These are phyloP conservation scores for Botrytis galanthina DNA, from an alignment of 2,329 filamentous ascomycete species.

Conservation along the genomic window DNA sequence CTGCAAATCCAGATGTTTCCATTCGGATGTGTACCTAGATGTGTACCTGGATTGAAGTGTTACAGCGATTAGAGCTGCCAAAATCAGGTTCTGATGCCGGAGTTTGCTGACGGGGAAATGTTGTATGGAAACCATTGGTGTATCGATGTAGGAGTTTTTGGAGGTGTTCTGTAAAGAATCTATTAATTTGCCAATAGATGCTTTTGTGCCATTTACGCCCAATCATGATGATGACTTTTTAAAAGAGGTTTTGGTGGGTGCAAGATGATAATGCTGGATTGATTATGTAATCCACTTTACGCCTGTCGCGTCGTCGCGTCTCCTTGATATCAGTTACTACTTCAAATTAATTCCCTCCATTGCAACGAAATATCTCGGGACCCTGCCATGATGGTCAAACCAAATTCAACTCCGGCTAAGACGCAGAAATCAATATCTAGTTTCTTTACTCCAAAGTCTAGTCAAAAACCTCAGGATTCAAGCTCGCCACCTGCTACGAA, in stretches of 20 bases:
- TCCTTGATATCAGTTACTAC: background rate
- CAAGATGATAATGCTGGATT: background rate
- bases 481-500: constrained; percentile 36
- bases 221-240: background rate
- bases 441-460: constrained; percentile 68
- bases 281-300: constrained; percentile 20
- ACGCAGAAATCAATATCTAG: constrained; percentile 82
- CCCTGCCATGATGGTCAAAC: constrained; percentile 30
- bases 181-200: background rate
- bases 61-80: background rate
- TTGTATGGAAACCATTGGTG: background rate
- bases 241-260: background rate
- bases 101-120: background rate
- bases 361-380: background rate
- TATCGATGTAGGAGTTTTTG: background rate
- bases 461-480: constrained; percentile 24
- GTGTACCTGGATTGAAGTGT: background rate
- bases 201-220: background rate
- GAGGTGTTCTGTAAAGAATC: background rate
- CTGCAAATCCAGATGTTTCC: background rate
- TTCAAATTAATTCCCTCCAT: background rate
- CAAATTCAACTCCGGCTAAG: constrained; percentile 29
- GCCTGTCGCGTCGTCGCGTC: constrained; percentile 17
- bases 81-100: background rate
- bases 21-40: background rate